Base-by-base conservation (phyloP, 345 rosid species). In the Orychophragmus violaceus region DNA sequence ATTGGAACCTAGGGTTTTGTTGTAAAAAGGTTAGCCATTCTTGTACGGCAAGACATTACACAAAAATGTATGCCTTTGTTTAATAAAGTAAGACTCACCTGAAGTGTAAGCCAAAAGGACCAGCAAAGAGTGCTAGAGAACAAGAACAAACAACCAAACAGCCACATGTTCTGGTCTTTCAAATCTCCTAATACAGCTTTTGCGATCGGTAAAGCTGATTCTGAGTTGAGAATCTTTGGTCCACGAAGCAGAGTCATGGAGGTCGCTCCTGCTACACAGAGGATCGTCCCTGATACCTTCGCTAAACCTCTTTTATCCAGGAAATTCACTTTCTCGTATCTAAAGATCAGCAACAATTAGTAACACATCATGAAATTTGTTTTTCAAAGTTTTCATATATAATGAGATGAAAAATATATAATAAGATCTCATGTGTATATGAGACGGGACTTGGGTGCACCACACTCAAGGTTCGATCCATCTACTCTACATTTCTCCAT, bases 41-140 rank as follows among this genome's bases (percentile, higher is more conserved):
- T 67, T 45, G 28, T 3, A 32, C 30, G 16, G 13, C 73, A 73
- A 64, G 66, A n/a, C 2, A 46, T 7, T 3, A 24, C 3, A 36
- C 27, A n/a, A 17, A 37, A 8, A 36, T 16, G 3, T 44, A 28
- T 35, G 17, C 1, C 16, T 35, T 64, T 36, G 27, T 37, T 65
- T n/a, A 6, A 16, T 30, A 19, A 41, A 33, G 36, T 46, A 29
- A 1, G 13, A 8, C 18, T 32, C 75, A 86, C 97, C 93, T 88
- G 94, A 30, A 88, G 74, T 73, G 80, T 82, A 25, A 88, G 71
- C 97, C 96, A 86, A 56, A 74, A 39, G 12, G 94, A 83, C 96
- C 97, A 91, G 78, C 83, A 88, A 60, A 65, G 73, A 32, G 82
- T 17, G 64, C 89, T 84, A 59, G 74, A 81, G 25, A 88, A 83